Base-by-base conservation (phyloP, 108 stramenopile species). In the Nitzschia sp. region DNA sequence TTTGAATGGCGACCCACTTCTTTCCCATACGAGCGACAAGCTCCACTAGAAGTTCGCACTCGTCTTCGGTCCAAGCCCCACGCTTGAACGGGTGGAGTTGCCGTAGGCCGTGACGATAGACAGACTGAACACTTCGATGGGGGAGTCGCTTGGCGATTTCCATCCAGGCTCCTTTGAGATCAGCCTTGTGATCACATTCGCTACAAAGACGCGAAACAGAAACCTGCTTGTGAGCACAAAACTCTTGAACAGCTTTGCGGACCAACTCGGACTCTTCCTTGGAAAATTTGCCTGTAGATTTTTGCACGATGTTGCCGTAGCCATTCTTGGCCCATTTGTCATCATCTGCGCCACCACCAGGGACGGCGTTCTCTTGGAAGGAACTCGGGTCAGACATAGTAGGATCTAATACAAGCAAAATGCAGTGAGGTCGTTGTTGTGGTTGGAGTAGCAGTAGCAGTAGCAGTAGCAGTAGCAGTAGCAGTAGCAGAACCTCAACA, bases 131-230 rank as follows among this genome's bases (percentile, higher is more conserved):
- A 29, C 85, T 79, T 15, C 92, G 83, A 71, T 90, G 80, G 15
- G 92, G 92, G 10, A 93, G 72, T 19, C 67, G 67, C 57, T 84
- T 84, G 43, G 89, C 83, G 54, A 93, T 93, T 71, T 90, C 82
- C 73, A 82, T 77, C 92, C 92, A 93, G 7, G 89, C 88, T n/a
- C 89, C 89, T 54, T 88, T 86, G 10, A 86, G 74, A 25, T 87
- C 86, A 3, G 79, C 72, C 80, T 83, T 84, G 75, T 88, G 84
- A 67, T 91, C 87, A 41, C 80, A 79, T 52, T 88, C 90, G 22
- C 81, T 80, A 63, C 89, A 90, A 21, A 93, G 76, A 25, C 87
- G 84, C 19, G 56, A 63, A 52, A 78, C 55, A 8, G 82, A 70
- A 41, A 89, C 77, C 40, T 83, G 67, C 50, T 84, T 80, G 38